Evolutionary conservation across 495 filamentous ascomycete genomes (phyloP), one percentile per base, ranked within the genome.

Genomic region (Annulohypoxylon stygium): DNA sequence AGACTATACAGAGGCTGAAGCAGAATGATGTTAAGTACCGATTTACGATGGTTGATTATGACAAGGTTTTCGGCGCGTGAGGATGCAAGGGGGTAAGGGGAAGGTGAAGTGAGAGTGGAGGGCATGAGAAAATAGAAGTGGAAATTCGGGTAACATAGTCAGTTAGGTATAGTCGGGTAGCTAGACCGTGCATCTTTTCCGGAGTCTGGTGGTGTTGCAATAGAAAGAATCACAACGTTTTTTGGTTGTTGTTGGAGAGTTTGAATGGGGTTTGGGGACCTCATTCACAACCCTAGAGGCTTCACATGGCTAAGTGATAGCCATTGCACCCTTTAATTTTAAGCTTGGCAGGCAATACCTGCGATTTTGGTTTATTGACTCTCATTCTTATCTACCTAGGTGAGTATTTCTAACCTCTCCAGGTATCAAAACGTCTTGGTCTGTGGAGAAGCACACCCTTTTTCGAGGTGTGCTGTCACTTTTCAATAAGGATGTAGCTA

Each of bases 1-100:
- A 89, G 80, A 90, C 89, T 2, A 86, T 97, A 75, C 75, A 85
- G 76, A 85, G 88, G 62, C 87, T 97, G 74, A 82, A 90, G 65
- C 90, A 91, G 65, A 93, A 89, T 55, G 90, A 93, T 75, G 82
- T 85, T 1, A 71, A 82, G 65, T 88, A 88, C 64, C 69, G 86
- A n/a, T 86, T 87, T 75, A 87, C 86, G 0, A 64, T 88, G 79
- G 81, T 81, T 2, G 84, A 79, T 10, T 87, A 85, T 65, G 81
- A 87, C 50, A 84, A 87, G 79, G 78, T 55, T 2, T 86, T 86
- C 58, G 82, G 81, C 48, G 62, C 71, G n/a, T 78, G 67, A 53
- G 33, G 34, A n/a, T 20, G 6, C 3, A 30, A 57, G 36, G 11
- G 9, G 4, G 20, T 16, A 7, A 25, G 16, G 48, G 48, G 12